Evolutionary conservation across 2,329 filamentous ascomycete species (phyloP), one percentile per base, ranked within the genome.

Genomic region (Zymoseptoria pseudotritici): DNA sequence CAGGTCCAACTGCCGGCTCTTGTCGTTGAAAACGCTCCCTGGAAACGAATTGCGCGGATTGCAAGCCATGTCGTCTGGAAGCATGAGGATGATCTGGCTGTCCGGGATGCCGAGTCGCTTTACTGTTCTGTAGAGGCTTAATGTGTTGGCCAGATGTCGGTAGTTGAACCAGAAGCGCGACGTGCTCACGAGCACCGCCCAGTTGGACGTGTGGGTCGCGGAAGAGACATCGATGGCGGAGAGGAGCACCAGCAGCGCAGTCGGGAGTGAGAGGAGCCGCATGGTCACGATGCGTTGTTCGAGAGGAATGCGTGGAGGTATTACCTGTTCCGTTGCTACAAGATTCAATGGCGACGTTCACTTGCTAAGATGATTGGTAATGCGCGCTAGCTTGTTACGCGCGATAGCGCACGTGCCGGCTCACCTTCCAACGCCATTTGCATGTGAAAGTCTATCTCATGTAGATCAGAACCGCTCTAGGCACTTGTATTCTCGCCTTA

Each of bases 101-200:
- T 99, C 94, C 42, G 94, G 94, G 61, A 99, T 99, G 54, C 94
- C 94, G 46, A 99, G 86, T 11, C 94, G 90, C 79, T 99, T 99
- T 64, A 99, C 94, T 59, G 94, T 99, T 60, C 94, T 90, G 78
- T 99, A 99, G 65, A 99, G 86, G 61, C 93, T 97, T 62, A 99
- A 86, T 19, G 96, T 94, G 78, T 99, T 99, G 75, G 94, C 92
- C 56, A 99, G 87, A 76, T 99, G 94, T 60, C 94, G 89, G 77
- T 99, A 99, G 79, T 99, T 99, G 86, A 99, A 99, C 94, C 94
- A 99, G 82, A 99, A 99, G 57, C 94, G 89, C 57, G 94, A 99
- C 5, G 94, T 99, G 66, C 90, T 94, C 61, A 99, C 94, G n/a
- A 99, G 86, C 63, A 99, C 94, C 9, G 94, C 94, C 94, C 94